These are phyloP conservation scores for Coemansia sp. DNA, from an alignment of 192 early-diverging fungal species.

Conservation along the genomic window DNA sequence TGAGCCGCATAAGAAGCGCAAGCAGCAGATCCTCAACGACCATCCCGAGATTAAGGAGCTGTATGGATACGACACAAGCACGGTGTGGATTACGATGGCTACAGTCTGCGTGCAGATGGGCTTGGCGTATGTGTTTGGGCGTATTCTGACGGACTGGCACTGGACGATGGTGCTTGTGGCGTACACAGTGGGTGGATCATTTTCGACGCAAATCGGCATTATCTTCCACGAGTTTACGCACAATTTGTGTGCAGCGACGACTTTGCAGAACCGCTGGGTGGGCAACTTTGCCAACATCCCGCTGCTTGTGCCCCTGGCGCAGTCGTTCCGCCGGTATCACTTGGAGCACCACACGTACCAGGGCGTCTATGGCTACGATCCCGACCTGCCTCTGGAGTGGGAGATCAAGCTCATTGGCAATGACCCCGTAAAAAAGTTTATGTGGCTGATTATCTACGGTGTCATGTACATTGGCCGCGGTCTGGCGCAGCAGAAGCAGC, in stretches of 20 bases:
- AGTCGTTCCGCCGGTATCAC: constrained; percentile 84
- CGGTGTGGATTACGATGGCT: constrained; percentile 67
- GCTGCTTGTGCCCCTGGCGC: constrained; percentile 75
- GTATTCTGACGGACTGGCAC: constrained; percentile 60
- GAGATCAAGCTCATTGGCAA: constrained; percentile 77
- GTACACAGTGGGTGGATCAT: constrained; percentile 80
- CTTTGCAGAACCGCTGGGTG: constrained; percentile 76
- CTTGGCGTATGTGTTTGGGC: constrained; percentile 77
- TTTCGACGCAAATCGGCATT: constrained; percentile 78
- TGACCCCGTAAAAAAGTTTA: constrained; percentile 64
- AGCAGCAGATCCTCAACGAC: constrained; percentile 78
- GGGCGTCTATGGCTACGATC: constrained; percentile 90
- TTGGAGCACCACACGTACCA: constrained; percentile 97
- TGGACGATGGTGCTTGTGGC: constrained; percentile 64
- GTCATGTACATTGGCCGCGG: constrained; percentile 83
- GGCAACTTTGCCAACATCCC: constrained; percentile 84
- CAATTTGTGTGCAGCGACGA: constrained; percentile 70
- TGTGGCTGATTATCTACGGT: constrained; percentile 83
- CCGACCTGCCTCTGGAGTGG: constrained; percentile 87
- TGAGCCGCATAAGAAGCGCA: constrained; percentile 92
- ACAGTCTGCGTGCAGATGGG: constrained; percentile 70
- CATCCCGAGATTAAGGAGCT: constrained; percentile 87
- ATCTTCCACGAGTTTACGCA: constrained; percentile 94
- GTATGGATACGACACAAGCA: constrained; percentile 79
- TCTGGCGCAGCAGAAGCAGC: constrained; percentile 62